A percentile compares a stretch with the other conserved stretches of the same genome.
Conservation (phyloP, 75 land plant genomes). For the Selaginella tamariscina region DNA sequence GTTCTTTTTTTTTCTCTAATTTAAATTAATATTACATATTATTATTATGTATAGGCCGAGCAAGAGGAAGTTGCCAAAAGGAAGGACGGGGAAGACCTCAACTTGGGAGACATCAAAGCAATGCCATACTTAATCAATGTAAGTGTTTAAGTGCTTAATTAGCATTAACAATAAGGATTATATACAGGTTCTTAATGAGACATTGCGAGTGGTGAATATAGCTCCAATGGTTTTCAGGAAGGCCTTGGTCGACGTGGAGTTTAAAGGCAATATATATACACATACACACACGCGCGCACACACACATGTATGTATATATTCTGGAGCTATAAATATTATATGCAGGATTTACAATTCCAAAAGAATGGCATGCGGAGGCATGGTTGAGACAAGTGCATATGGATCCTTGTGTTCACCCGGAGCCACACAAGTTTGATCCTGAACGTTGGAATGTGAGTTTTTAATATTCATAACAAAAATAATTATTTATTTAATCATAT, state of each 20-base stretch:
- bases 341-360: slow-evolving; percentile 58
- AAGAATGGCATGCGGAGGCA: slow-evolving; percentile 58
- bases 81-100: slow-evolving; percentile 30
- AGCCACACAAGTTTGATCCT: slow-evolving; percentile 58
- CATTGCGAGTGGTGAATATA: slow-evolving; percentile 38
- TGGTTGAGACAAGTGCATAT: slow-evolving; percentile 67
- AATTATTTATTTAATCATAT: too few species aligned
- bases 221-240: slow-evolving; percentile 48
- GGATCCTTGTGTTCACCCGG: slow-evolving; percentile 46
- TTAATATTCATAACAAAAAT: too few species aligned
- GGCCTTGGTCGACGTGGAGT: slow-evolving; percentile 32
- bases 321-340: too few species aligned
- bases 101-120: slow-evolving; percentile 37
- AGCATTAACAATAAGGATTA: background rate
- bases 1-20: background rate
- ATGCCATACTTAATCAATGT: slow-evolving; percentile 51
- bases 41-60: slow-evolving; percentile 26
- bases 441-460: slow-evolving; percentile 69
- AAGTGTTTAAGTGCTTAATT: background rate
- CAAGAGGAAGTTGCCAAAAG: slow-evolving; percentile 37
- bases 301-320: too few species aligned
- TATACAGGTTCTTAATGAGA: slow-evolving; percentile 44
- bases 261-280: too few species aligned
- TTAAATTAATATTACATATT: background rate
- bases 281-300: too few species aligned